Evolutionary conservation across 2,329 filamentous ascomycete species (phyloP).

Genomic region (Pseudopyricularia cyperi): DNA sequence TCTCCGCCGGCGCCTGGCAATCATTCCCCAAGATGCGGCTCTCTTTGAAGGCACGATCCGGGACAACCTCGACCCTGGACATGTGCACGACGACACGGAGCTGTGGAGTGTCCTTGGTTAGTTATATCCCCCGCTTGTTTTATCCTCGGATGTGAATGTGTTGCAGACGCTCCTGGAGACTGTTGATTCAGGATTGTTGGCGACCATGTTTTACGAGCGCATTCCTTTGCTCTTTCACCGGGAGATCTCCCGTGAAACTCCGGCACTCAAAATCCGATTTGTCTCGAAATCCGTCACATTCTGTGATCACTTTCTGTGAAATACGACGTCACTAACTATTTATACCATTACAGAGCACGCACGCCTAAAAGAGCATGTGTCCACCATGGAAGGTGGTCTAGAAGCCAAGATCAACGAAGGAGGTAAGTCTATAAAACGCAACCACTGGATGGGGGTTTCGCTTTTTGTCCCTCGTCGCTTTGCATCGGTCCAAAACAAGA

Average conservation of each 20-base stretch:
- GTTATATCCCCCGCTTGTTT: conserved; percentile 18
- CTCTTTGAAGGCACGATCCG: conserved; percentile 64
- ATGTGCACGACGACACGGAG: conserved; percentile 93
- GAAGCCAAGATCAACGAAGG: conserved; percentile 89
- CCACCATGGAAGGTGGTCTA: conserved; percentile 74
- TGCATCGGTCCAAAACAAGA: neutral
- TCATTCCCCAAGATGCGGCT: conserved; percentile 95
- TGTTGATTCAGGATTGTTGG: too few relatives aligned
- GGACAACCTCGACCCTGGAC: conserved; percentile 89
- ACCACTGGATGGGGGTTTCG: conserved; percentile 14
- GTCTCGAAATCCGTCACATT: too few relatives aligned
- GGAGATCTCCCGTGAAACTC: too few relatives aligned
- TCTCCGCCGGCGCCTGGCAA: conserved; percentile 76
- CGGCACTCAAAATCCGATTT: too few relatives aligned
- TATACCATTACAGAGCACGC: conserved; percentile 59
- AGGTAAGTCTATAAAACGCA: conserved; percentile 44
- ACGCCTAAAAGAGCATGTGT: conserved; percentile 79
- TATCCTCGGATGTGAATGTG: neutral
- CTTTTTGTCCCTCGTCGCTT: conserved; percentile 5
- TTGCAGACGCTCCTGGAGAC: neutral
- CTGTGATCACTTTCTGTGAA: neutral
- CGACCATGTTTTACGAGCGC: too few relatives aligned
- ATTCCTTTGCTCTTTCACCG: too few relatives aligned
- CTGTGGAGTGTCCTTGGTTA: conserved; percentile 88
- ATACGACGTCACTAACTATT: neutral